These are phyloP conservation scores for Pichia sp. DNA, from an alignment of 1,139 yeast genomes.

Conservation along the genomic window DNA sequence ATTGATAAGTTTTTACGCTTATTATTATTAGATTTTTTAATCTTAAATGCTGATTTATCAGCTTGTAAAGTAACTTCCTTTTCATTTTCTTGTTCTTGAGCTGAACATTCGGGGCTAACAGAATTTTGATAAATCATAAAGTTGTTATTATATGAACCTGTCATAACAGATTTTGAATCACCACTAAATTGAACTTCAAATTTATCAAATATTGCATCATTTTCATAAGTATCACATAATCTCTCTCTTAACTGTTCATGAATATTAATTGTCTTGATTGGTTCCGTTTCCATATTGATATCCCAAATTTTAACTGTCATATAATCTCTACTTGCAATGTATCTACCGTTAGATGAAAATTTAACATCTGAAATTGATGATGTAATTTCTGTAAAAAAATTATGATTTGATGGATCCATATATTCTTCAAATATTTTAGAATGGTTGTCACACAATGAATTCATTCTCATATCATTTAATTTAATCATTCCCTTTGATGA, in stretches of 20 bases:
- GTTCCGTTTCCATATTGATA: slow-evolving; percentile 92
- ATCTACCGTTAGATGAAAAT: slow-evolving; percentile 87
- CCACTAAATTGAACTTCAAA: slow-evolving; percentile 96
- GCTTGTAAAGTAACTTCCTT: slow-evolving; percentile 87
- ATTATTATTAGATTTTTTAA: slow-evolving; percentile 44
- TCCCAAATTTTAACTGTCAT: slow-evolving; percentile 99
- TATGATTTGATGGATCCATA: slow-evolving; percentile 86
- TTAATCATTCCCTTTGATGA: slow-evolving; percentile 94
- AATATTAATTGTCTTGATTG: slow-evolving; percentile 87
- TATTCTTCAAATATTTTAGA: slow-evolving; percentile 89
- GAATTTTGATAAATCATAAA: slow-evolving; percentile 94
- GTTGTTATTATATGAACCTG: slow-evolving; percentile 95
- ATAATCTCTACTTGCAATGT: slow-evolving; percentile 92
- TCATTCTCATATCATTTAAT: slow-evolving; percentile 93
- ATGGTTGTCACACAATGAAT: slow-evolving; percentile 88
- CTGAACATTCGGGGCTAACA: slow-evolving; percentile 39
- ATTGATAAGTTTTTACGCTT: slow-evolving; percentile 29
- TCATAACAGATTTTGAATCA: slow-evolving; percentile 87
- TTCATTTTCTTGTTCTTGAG: slow-evolving; percentile 30
- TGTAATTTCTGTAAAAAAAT: slow-evolving; percentile 96
- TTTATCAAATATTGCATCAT: slow-evolving; percentile 97
- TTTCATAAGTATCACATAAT: slow-evolving; percentile 94
- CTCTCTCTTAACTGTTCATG: slow-evolving; percentile 93
- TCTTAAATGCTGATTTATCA: slow-evolving; percentile 93
- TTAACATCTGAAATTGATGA: slow-evolving; percentile 91